Percentiles rank a stretch among this genome's conserved stretches.
These are phyloP conservation scores for Remersonia thermophila DNA, from an alignment of 2,329 filamentous ascomycete genomes.

Conservation along the genomic window DNA sequence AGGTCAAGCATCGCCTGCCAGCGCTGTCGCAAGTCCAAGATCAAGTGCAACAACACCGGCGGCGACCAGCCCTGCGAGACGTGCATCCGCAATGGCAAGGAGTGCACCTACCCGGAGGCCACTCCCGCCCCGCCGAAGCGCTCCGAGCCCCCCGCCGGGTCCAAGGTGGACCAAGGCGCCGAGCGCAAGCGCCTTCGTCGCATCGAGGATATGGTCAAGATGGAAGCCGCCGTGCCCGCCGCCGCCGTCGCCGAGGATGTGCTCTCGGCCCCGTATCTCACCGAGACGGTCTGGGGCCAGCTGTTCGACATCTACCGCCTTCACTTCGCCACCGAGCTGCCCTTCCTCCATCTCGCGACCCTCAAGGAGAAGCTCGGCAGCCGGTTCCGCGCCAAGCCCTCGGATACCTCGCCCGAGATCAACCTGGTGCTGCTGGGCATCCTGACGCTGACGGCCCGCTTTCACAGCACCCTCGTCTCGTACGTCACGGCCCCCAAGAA, in stretches of 20 bases:
- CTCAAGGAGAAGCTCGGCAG: conserved; percentile 42
- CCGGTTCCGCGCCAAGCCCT: conserved; percentile 26
- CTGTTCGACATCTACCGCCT: conserved; percentile 58
- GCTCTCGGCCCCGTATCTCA: conserved; percentile 49
- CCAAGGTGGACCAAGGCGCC: conserved; percentile 31
- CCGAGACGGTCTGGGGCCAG: conserved; percentile 53
- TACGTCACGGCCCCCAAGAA: conserved; percentile 32
- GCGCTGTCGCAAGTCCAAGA: conserved; percentile 67
- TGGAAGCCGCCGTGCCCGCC: conserved; percentile 26
- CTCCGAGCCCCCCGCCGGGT: conserved; percentile 25
- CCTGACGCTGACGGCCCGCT: conserved; percentile 56
- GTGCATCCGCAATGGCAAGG: conserved; percentile 58
- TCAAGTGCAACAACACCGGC: conserved; percentile 75
- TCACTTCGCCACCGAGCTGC: conserved; percentile 60
- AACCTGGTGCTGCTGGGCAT: conserved; percentile 53
- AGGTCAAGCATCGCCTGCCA: conserved; percentile 70
- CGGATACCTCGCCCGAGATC: conserved; percentile 32
- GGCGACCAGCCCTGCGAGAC: conserved; percentile 59
- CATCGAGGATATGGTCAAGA: conserved; percentile 30
- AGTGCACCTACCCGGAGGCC: conserved; percentile 58
- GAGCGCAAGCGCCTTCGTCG: conserved; percentile 39
- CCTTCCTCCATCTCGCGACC: conserved; percentile 56
- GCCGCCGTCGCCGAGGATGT: conserved; percentile 41
- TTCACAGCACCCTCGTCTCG: conserved; percentile 48
- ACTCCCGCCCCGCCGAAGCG: conserved; percentile 30